phyloP scores from a whole-genome alignment of 495 filamentous ascomycete species.

The Neurospora sp. region DNA sequence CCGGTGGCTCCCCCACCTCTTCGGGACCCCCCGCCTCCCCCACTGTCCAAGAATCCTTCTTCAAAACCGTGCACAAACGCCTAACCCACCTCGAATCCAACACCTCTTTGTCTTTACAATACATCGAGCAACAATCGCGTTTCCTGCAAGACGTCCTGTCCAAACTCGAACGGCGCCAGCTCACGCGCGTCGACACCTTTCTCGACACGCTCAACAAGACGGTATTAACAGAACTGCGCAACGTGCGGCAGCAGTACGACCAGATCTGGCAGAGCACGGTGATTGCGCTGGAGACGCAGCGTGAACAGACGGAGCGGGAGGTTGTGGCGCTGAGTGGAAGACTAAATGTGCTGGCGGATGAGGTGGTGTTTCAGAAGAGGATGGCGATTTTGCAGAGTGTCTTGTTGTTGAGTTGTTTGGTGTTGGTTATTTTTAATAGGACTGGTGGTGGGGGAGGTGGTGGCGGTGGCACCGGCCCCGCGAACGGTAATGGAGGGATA shows the following conservation, averaged over 20 bases:
- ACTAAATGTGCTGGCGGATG: conserved; percentile 79
- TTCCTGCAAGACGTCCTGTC: conserved; percentile 85
- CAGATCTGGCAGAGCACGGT: conserved; percentile 93
- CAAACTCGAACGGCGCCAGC: conserved; percentile 81
- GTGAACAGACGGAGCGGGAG: conserved; percentile 69
- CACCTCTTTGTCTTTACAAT: conserved; percentile 83
- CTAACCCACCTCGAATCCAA: conserved; percentile 86
- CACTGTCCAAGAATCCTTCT: conserved; percentile 92
- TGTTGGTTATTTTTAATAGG: conserved; percentile 68
- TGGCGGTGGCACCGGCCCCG: background rate
- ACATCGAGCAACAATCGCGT: conserved; percentile 91
- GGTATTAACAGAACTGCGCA: conserved; percentile 73
- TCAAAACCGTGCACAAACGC: conserved; percentile 90
- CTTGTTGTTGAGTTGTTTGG: conserved; percentile 77
- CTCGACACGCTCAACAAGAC: conserved; percentile 76
- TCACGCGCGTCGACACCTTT: conserved; percentile 71
- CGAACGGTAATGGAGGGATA: background rate
- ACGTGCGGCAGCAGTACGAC: conserved; percentile 79
- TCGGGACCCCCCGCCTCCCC: conserved; percentile 52
- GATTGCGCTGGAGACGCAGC: conserved; percentile 79
- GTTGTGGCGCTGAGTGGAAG: conserved; percentile 71
- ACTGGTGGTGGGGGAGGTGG: conserved; percentile 21
- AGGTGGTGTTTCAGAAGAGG: conserved; percentile 90
- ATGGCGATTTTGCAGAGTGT: conserved; percentile 84
- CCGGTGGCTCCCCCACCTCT: conserved; percentile 21